Evolutionary conservation across 2,329 filamentous ascomycete species (phyloP), one percentile per base, ranked within the genome.

Genomic region (Penicillium sp.): DNA sequence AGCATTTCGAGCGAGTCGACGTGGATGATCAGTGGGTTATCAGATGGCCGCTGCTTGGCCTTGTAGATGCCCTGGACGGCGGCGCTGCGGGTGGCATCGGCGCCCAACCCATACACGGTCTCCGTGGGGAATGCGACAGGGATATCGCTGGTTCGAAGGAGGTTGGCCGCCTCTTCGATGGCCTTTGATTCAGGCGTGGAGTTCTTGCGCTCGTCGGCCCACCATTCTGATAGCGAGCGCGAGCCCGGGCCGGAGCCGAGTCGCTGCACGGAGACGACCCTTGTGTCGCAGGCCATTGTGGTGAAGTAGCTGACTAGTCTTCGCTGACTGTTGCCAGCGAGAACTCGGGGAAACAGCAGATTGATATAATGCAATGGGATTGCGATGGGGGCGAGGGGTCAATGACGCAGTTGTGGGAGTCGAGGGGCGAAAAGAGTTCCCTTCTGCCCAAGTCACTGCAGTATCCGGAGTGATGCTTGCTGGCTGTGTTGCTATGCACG

Each of bases 81-180:
- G 20, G 77, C 79, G 64, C 87, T 91, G 63, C 91, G 84, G 21
- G 92, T 97, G 9, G 94, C 94, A 75, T 97, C 94, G 12, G 94
- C 94, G n/a, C 91, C 94, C 7, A 99, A 81, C 0, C 94, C 94
- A 69, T 99, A 99, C 0, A 99, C 94, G 0, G 94, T 99, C 75
- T 99, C 94, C 0, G 94, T 99, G 0, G 94, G 94, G 68, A 99
- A 99, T 1, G 90, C 94, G 41, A 99, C 91, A 4, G 94, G 94
- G 3, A 82, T 81, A 67, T 90, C 81, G 45, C 81, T 85, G 15
- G 79, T 78, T 45, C 78, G 82, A 29, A 96, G 77, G 58, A 86
- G 80, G 10, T 79, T 68, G 2, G 89, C 90, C 1, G 90, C 90
- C 49, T 84, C 76, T 51, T 77, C 74, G 30, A 96, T 78, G 50